These are phyloP conservation scores for Rhizomucor miehei DNA, from an alignment of 371 early-diverging fungal species.

Conservation along the genomic window DNA sequence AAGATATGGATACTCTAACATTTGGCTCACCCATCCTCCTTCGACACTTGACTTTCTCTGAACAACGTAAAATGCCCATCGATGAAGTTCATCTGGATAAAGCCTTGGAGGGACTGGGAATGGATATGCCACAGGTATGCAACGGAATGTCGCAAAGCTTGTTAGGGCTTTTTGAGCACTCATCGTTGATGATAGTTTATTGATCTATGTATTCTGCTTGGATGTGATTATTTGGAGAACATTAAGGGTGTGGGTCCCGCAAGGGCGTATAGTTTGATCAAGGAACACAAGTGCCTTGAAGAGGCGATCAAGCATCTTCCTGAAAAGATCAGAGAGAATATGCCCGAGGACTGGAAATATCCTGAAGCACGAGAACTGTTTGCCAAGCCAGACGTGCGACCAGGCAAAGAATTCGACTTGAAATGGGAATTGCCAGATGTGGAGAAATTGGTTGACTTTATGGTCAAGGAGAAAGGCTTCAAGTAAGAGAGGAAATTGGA, in stretches of 20 bases:
- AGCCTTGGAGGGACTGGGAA: conserved; percentile 81
- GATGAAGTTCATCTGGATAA: conserved; percentile 86
- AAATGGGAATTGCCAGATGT: conserved; percentile 90
- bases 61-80: conserved; percentile 92
- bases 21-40: conserved; percentile 93
- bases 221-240: conserved; percentile 99
- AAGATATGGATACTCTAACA: conserved; percentile 99
- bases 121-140: conserved; percentile 71
- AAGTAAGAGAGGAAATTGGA: conserved; percentile 51
- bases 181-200: conserved; percentile 72
- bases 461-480: conserved; percentile 96
- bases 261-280: conserved; percentile 87
- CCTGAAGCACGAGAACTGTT: conserved; percentile 93
- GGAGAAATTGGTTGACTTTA: conserved; percentile 87
- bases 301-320: conserved; percentile 77
- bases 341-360: conserved; percentile 92
- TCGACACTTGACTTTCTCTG: conserved; percentile 95
- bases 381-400: conserved; percentile 72
- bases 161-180: too few relatives aligned
- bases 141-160: background rate
- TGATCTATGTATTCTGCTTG: conserved; percentile 98
- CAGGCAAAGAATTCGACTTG: conserved; percentile 59
- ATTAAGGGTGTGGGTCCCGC: conserved; percentile 97
- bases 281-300: conserved; percentile 89
- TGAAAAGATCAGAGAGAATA: conserved; percentile 64